phyloP scores from a whole-genome alignment of 2,329 filamentous ascomycete species.

The Pseudodiploospora longispora region DNA sequence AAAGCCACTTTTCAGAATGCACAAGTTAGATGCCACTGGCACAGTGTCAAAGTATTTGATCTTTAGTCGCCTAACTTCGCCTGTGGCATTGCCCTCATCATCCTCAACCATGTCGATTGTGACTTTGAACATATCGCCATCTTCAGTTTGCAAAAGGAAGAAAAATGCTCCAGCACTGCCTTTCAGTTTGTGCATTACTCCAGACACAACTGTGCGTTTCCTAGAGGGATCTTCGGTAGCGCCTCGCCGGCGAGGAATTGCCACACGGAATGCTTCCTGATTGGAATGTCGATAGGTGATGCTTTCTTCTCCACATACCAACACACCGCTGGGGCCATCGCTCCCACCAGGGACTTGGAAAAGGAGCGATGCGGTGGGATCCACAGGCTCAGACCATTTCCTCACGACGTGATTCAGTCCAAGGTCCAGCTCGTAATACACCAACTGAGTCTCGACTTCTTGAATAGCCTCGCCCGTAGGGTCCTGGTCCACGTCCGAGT shows the following conservation, averaged over 20 bases:
- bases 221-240: constrained; percentile 86
- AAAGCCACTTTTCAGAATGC: constrained; percentile 92
- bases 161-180: constrained; percentile 81
- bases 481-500: constrained; percentile 85
- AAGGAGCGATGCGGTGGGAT: constrained; percentile 78
- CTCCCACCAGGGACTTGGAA: constrained; percentile 93
- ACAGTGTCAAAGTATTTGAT: constrained; percentile 99
- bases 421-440: constrained; percentile 96
- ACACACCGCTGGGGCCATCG: constrained; percentile 87
- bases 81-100: constrained; percentile 65
- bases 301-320: constrained; percentile 90
- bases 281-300: constrained; percentile 97
- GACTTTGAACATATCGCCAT: constrained; percentile 97
- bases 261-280: constrained; percentile 78
- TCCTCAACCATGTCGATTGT: constrained; percentile 87
- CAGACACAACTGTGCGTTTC: constrained; percentile 78
- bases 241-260: constrained; percentile 79
- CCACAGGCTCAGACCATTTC: constrained; percentile 92
- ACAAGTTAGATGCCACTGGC: constrained; percentile 76
- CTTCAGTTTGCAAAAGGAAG: constrained; percentile 90
- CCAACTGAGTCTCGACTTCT: constrained; percentile 80
- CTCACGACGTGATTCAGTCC: constrained; percentile 95
- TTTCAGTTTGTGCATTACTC: constrained; percentile 96
- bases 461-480: constrained; percentile 73
- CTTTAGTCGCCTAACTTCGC: constrained; percentile 74